phyloP scores from a whole-genome alignment of 805 yeast species.

The Candida insectalens region DNA sequence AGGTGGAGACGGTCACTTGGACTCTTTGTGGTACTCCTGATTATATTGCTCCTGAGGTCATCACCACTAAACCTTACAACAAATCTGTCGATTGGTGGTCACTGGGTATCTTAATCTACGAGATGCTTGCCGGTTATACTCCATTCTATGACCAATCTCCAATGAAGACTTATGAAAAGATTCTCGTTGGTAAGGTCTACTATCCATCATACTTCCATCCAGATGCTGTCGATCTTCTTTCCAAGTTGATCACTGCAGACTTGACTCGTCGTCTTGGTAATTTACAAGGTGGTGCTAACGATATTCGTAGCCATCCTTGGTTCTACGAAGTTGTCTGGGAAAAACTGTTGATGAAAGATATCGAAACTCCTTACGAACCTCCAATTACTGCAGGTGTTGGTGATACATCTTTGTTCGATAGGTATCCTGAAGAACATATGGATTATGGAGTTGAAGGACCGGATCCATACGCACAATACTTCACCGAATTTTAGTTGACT shows the following conservation, averaged over 20 bases:
- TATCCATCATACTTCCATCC: conserved; percentile 46
- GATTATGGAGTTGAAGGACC: conserved; percentile 75
- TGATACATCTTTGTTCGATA: conserved; percentile 53
- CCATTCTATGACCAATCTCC: conserved; percentile 58
- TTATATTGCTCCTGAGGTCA: conserved; percentile 59
- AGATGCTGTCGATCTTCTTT: conserved; percentile 41
- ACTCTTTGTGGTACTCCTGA: conserved; percentile 59
- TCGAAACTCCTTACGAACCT: conserved; percentile 57
- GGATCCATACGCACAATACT: conserved; percentile 24
- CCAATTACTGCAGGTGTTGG: conserved; percentile 59
- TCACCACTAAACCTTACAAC: conserved; percentile 52
- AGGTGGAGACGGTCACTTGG: conserved; percentile 49
- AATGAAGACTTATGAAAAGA: conserved; percentile 54
- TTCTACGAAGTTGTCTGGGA: conserved; percentile 56
- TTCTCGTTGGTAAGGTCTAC: conserved; percentile 40
- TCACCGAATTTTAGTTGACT: conserved; percentile 23
- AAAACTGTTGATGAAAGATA: conserved; percentile 41
- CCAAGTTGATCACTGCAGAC: conserved; percentile 43
- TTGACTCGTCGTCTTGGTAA: conserved; percentile 48
- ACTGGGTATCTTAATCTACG: conserved; percentile 48
- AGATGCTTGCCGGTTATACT: conserved; percentile 54
- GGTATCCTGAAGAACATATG: conserved; percentile 69
- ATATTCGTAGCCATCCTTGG: conserved; percentile 49
- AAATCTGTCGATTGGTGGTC: conserved; percentile 63
- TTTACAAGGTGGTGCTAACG: conserved; percentile 47